Percentiles rank a stretch among this genome's conserved stretches.
Conservation (phyloP, 106 monocot species). For the Dioscorea alata region DNA sequence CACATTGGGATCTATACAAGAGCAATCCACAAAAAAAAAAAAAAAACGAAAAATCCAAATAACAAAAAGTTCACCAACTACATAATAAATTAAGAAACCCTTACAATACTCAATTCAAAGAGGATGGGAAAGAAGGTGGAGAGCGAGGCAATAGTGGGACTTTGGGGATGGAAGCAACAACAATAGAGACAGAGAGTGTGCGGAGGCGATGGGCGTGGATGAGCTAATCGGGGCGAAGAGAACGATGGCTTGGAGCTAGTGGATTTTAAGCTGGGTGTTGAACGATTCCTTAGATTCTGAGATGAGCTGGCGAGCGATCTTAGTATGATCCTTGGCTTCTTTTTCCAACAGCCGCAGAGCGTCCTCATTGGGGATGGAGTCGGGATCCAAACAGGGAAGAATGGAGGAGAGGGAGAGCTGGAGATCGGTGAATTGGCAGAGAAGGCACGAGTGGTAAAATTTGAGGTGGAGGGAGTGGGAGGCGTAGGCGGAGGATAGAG, state of each 20-base stretch:
- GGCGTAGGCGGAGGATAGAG: constrained; percentile 78
- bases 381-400: constrained; percentile 20
- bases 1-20: too few relatives aligned
- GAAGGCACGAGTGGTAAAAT: constrained; percentile 53
- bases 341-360: constrained; percentile 57
- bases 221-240: constrained; percentile 86
- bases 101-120: too few relatives aligned
- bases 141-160: constrained; percentile 69
- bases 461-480: constrained; percentile 67
- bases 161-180: constrained; percentile 75
- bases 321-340: constrained; percentile 70
- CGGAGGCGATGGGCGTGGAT: constrained; percentile 49
- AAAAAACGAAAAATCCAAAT: too few relatives aligned
- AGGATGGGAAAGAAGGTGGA: constrained; percentile 60
- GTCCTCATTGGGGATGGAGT: constrained; percentile 33
- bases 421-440: constrained; percentile 43
- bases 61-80: too few relatives aligned
- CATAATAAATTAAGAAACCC: too few relatives aligned
- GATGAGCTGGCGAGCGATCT: constrained; percentile 57
- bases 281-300: constrained; percentile 80
- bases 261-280: constrained; percentile 97
- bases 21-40: too few relatives aligned
- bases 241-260: constrained; percentile 87
- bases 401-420: constrained; percentile 32
- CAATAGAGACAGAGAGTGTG: constrained; percentile 34